Evolutionary conservation across 2,329 filamentous ascomycete species (phyloP).

Genomic region (Fusarium paranaense): DNA sequence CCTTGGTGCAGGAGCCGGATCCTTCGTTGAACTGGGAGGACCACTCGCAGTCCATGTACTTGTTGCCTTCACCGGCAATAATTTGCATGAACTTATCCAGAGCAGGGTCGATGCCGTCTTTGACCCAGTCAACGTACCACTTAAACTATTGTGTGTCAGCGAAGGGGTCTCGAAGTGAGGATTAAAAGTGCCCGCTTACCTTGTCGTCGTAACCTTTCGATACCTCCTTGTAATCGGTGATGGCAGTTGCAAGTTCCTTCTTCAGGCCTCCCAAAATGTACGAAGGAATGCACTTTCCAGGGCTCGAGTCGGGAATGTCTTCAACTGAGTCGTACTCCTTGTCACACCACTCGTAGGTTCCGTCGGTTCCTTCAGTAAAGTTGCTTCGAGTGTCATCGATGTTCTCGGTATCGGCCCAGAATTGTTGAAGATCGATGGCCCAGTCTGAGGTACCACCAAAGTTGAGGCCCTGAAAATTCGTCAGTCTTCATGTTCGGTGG

Average conservation of each 20-base stretch:
- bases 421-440: conserved; percentile 33
- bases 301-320: neutral
- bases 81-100: neutral
- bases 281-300: neutral
- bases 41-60: neutral
- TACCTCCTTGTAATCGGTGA: neutral
- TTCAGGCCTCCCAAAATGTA: neutral
- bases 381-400: neutral
- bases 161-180: neutral
- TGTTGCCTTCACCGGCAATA: neutral
- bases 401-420: neutral
- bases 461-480: conserved; percentile 16
- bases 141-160: neutral
- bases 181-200: neutral
- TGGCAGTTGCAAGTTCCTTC: neutral
- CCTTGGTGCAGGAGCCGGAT: neutral
- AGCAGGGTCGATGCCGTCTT: neutral
- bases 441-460: conserved; percentile 43
- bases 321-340: neutral
- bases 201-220: neutral
- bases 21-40: neutral
- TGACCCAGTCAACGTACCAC: neutral
- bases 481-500: neutral
- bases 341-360: neutral
- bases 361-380: neutral